These are phyloP conservation scores for Lactifluus volemus DNA, from an alignment of 768 basidiomycete species.

Conservation along the genomic window DNA sequence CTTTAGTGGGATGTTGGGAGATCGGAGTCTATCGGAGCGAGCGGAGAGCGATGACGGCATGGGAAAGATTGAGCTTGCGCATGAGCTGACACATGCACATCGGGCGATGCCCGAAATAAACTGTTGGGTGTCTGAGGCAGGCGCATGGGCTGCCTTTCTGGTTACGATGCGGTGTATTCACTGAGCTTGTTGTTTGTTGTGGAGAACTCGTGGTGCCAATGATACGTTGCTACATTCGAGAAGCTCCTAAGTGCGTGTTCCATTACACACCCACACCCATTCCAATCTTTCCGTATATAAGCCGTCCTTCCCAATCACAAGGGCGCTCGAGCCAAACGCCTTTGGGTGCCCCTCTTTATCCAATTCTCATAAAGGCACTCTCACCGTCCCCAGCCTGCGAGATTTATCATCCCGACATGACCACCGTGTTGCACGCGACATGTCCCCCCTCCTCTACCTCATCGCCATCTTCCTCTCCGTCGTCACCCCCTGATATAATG, in stretches of 20 bases:
- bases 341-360: neutral
- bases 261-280: neutral
- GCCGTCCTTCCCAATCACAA: neutral
- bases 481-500: neutral
- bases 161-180: neutral
- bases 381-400: neutral
- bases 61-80: too few species aligned
- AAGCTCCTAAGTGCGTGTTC: slow-evolving; percentile 6
- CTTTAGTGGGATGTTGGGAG: too few species aligned
- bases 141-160: too few species aligned
- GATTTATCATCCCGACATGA: neutral
- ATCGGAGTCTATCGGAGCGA: too few species aligned
- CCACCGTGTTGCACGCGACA: slow-evolving; percentile 6
- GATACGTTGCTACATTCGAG: neutral
- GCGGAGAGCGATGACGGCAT: too few species aligned
- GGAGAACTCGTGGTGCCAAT: neutral
- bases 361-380: neutral
- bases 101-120: neutral
- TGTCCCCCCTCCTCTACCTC: neutral
- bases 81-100: neutral
- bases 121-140: too few species aligned
- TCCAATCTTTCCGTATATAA: neutral
- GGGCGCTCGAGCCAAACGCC: neutral
- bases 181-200: neutral
- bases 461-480: neutral